Evolutionary conservation across 352 stramenopile species (phyloP).

Genomic region (Globisporangium emineosum): DNA sequence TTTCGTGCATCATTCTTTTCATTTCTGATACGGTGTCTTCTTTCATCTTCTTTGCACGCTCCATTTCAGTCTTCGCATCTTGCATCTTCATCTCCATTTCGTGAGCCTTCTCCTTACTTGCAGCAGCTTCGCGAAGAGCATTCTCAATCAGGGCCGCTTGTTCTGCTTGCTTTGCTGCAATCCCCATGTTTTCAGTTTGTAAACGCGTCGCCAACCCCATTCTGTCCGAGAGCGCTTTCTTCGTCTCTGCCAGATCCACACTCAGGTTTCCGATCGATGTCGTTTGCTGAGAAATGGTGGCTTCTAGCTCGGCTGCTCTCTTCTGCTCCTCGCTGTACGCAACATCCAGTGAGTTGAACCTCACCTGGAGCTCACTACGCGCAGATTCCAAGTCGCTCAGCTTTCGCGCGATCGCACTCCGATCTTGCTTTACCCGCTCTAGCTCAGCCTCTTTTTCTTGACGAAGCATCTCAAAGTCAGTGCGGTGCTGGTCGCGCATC

Average conservation of each 20-base stretch:
- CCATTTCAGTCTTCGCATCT: conserved; percentile 49
- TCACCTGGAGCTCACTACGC: conserved; percentile 27
- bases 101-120: conserved; percentile 37
- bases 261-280: conserved; percentile 61
- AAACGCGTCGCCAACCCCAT: conserved; percentile 77
- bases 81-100: conserved; percentile 57
- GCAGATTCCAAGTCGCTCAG: conserved; percentile 26
- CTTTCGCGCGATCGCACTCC: conserved; percentile 20
- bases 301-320: conserved; percentile 45
- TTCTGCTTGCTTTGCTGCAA: conserved; percentile 76
- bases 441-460: conserved; percentile 60
- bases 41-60: conserved; percentile 43
- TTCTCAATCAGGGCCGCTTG: conserved; percentile 72
- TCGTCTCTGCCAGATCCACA: conserved; percentile 73
- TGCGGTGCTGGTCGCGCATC: conserved; percentile 55
- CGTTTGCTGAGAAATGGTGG: conserved; percentile 48
- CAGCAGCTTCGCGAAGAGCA: conserved; percentile 52
- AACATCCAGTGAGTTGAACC: conserved; percentile 28
- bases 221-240: conserved; percentile 80
- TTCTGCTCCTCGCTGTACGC: conserved; percentile 36
- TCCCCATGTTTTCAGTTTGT: conserved; percentile 84
- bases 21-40: conserved; percentile 43
- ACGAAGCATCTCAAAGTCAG: conserved; percentile 58
- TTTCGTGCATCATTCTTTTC: conserved; percentile 47
- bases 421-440: conserved; percentile 43